phyloP scores from a whole-genome alignment of 306 rosid genomes.

The Rosa rugosa region DNA sequence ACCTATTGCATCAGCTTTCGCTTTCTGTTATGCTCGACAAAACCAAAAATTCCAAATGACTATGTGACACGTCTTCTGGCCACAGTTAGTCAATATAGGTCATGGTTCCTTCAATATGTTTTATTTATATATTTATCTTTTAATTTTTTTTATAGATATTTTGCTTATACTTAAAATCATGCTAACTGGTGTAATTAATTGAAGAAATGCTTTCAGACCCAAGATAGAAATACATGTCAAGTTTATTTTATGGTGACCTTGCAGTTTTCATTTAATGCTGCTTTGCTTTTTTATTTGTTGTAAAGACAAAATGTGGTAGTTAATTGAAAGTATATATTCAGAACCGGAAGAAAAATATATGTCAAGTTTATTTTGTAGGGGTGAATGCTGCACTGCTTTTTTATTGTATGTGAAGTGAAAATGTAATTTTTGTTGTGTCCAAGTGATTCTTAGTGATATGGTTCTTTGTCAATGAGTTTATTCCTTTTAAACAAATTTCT shows the following conservation, averaged over 20 bases:
- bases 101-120: conserved; percentile 2
- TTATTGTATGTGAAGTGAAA: neutral
- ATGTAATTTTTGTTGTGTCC: neutral
- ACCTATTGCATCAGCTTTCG: neutral
- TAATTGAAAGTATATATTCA: too few species aligned
- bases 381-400: too few species aligned
- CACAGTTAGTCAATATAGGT: neutral
- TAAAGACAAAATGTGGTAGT: too few species aligned
- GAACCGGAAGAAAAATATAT: too few species aligned
- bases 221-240: neutral
- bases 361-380: too few species aligned
- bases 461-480: neutral
- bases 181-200: neutral
- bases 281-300: neutral
- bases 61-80: neutral
- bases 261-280: neutral
- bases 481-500: neutral
- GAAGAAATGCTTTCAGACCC: neutral
- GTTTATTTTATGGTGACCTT: neutral
- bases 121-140: neutral
- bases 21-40: neutral
- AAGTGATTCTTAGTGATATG: neutral
- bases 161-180: neutral
- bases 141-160: neutral
- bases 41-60: neutral